Conservation (phyloP, 2,329 filamentous ascomycete species). For the Colletotrichum sp. region DNA sequence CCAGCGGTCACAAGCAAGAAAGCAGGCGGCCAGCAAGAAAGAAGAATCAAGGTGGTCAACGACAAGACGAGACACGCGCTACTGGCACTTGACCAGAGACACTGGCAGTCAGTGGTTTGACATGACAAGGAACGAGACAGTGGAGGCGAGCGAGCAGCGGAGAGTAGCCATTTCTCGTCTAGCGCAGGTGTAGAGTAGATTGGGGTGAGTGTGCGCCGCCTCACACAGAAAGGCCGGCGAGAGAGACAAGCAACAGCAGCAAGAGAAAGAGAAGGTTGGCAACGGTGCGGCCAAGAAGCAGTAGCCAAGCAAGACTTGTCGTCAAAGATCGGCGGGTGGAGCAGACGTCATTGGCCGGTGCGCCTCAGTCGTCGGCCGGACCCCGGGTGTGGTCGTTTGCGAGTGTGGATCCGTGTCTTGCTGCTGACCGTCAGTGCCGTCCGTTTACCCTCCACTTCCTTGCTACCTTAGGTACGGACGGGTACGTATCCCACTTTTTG, state of each 20-base stretch:
- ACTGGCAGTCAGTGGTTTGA: not conserved
- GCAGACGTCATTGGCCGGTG: slow-evolving; percentile 23
- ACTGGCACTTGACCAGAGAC: slow-evolving; percentile 9
- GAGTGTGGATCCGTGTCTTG: not conserved
- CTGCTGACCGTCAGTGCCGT: not conserved
- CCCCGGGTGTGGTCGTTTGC: slow-evolving; percentile 11
- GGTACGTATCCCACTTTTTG: not conserved
- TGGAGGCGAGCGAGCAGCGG: not conserved
- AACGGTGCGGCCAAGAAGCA: slow-evolving; percentile 6
- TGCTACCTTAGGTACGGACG: not conserved
- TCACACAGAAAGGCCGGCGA: not conserved
- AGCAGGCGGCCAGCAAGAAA: not conserved
- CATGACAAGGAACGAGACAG: not conserved
- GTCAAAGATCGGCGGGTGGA: slow-evolving; percentile 20
- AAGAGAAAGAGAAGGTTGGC: not conserved
- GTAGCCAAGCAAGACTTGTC: slow-evolving; percentile 19
- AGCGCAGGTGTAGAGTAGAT: not conserved
- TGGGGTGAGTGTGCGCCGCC: not conserved
- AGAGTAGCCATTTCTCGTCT: not conserved
- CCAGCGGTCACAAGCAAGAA: not conserved
- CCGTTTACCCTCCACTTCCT: not conserved
- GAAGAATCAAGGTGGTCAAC: not conserved
- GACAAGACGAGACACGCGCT: not conserved
- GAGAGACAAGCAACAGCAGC: not conserved
- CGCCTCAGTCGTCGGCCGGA: slow-evolving; percentile 13